Evolutionary conservation across 805 yeast species (phyloP), one percentile per base, ranked within the genome.

Genomic region (Monosporozyma yasuniensis): DNA sequence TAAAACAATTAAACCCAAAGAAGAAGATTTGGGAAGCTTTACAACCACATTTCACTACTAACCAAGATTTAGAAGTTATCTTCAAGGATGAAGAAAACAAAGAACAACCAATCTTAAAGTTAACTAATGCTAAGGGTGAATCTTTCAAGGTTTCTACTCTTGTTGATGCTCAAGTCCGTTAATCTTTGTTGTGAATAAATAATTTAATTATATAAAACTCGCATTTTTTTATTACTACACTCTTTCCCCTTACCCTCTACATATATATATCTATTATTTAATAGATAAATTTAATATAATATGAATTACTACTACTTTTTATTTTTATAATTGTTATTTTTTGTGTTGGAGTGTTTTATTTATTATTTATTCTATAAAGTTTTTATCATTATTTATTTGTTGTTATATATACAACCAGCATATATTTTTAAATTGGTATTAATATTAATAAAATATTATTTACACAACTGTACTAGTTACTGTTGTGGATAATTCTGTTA

Each of bases 11-110:
- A 71, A 91, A 91, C 74, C 98, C 99, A 61, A 93, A 93, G 83
- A 93, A 93, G 85, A 93, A 93, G 79, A 76, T 90, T 54, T 93
- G 96, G 95, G 99, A 93, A 77, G 78, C 90, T 48, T 75, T 86
- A 56, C 99, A 93, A 76, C 98, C 97, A 47, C 75, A 77, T 53
- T 90, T 93, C 76, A 74, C 91, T 51, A 91, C 98, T 28, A 80
- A 75, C 57, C 93, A 80, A 39, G 72, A 73, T 46, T 76, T 82
- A 52, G 86, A 86, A 64, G 96, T 91, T 42, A 77, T 87, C 54
- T 91, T 79, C 76, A 84, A 84, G 62, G 83, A 75, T 59, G 80
- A 75, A 27, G 67, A 62, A 47, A 73, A 75, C 59, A 88, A 83
- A 62, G 95, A 95, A 57, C 82, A 83, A 65, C 81, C 83, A 49